Evolutionary conservation across 495 filamentous ascomycete genomes (phyloP), one percentile per base, ranked within the genome.

Genomic region (Tuber magnatum): DNA sequence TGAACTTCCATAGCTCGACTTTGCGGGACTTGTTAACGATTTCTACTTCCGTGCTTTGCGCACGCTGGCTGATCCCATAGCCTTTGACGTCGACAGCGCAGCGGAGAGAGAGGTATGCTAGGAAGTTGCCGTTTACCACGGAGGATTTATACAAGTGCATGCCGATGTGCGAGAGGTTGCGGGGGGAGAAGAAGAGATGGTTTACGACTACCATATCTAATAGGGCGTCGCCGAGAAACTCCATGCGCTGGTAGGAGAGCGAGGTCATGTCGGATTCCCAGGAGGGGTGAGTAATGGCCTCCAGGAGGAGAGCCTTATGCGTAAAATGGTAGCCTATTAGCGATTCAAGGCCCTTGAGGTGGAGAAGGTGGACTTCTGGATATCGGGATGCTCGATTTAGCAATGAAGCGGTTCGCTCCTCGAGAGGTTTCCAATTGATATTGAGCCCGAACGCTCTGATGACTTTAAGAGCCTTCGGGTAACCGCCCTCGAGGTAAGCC

Each of bases 221-320:
- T 18, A 97, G 84, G 0, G 93, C 87, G 80, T 99, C 95, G 12
- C 95, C 95, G 0, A 97, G 86, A 83, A 93, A 98, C 82, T 99
- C 95, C 22, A 97, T 87, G 0, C 94, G 90, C 78, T 98, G 91
- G 82, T 96, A 92, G 10, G 91, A 94, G 46, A 88, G 85, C 1
- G 84, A 84, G 12, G 83, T 81, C n/a, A 83, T 80, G 72, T 88
- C 85, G 65, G 85, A 83, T 48, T 84, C 85, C 78, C 87, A 92
- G 3, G 93, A 97, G 0, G 90, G 85, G 81, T 97, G 95, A 0
- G 94, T 97, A 43, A 97, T 85, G 3, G 94, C 92, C 84, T 97
- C 94, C 28, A 91, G 80, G n/a, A 97, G 85, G 2, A 97, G 86
- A 18, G 86, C 79, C 73, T 89, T 88, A 76, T 93, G 90, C 0